Evolutionary conservation across 768 basidiomycete genomes (phyloP).

Genomic region (Mycena chlorophos): DNA sequence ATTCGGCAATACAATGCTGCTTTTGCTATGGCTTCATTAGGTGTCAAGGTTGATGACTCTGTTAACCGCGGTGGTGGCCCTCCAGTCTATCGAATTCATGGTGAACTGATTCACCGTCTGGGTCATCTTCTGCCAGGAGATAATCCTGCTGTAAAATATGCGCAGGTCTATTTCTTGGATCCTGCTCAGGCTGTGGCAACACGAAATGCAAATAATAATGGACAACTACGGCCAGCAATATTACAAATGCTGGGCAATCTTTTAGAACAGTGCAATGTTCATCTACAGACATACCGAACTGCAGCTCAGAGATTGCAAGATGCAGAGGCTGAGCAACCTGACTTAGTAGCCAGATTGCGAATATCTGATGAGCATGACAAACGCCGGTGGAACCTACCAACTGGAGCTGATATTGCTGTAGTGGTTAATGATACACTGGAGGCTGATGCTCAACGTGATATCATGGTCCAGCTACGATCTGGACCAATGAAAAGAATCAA

Average conservation of each 20-base stretch:
- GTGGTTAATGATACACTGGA: slow-evolving; percentile 34
- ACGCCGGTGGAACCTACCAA: slow-evolving; percentile 39
- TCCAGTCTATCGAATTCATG: slow-evolving; percentile 30
- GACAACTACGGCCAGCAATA: slow-evolving; percentile 22
- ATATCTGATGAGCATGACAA: slow-evolving; percentile 23
- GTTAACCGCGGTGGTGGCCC: slow-evolving; percentile 25
- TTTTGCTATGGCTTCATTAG: slow-evolving; percentile 35
- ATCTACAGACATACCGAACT: not conserved
- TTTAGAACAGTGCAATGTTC: slow-evolving; percentile 26
- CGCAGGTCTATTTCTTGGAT: slow-evolving; percentile 27
- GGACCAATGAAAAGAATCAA: slow-evolving; percentile 30
- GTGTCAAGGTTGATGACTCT: slow-evolving; percentile 25
- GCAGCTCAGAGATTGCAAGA: slow-evolving; percentile 24
- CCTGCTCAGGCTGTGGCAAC: not conserved
- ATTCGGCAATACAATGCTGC: slow-evolving; percentile 38
- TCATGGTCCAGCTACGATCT: slow-evolving; percentile 26
- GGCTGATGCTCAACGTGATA: slow-evolving; percentile 26
- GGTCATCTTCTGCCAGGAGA: slow-evolving; percentile 28
- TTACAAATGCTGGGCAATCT: slow-evolving; percentile 1
- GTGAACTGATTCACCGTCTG: slow-evolving; percentile 32
- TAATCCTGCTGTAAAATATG: slow-evolving; percentile 24
- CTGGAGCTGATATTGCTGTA: slow-evolving; percentile 39
- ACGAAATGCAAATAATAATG: slow-evolving; percentile 14
- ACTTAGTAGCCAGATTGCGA: slow-evolving; percentile 1
- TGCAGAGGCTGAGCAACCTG: slow-evolving; percentile 7